Evolutionary conservation across 345 rosid species (phyloP).

Genomic region (Sisymbrium altissimum): DNA sequence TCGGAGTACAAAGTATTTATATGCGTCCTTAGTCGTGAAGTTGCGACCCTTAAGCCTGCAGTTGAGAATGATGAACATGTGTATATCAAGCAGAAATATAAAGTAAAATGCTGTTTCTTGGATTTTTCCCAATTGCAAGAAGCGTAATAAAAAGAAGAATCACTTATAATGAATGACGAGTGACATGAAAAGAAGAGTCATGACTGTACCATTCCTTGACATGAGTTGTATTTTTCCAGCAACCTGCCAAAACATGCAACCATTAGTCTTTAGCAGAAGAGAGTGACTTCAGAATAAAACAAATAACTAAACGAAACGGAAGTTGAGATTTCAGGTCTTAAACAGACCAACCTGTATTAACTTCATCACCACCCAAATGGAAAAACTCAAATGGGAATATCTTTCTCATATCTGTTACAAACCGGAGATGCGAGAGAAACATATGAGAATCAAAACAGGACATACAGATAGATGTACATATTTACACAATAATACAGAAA

Average conservation of each 20-base stretch:
- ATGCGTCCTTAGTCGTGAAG: conserved; percentile 67
- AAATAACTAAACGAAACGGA: background rate
- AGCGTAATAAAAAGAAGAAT: background rate
- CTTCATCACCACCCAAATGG: conserved; percentile 99
- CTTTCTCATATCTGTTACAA: conserved; percentile 67
- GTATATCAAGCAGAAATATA: conserved; percentile 4
- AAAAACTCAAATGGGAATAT: conserved; percentile 92
- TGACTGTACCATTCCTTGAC: conserved; percentile 68
- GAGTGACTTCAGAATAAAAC: background rate
- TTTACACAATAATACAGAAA: too few species aligned
- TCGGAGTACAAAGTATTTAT: conserved; percentile 69
- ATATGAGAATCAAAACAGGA: conserved; percentile 8
- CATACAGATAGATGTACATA: too few species aligned
- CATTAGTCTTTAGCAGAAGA: background rate
- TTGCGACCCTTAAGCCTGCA: conserved; percentile 71
- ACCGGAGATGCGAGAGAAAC: background rate
- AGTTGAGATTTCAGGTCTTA: background rate
- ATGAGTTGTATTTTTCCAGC: conserved; percentile 79
- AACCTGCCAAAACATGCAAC: conserved; percentile 48
- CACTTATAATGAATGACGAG: background rate
- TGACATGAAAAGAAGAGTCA: conserved; percentile 10
- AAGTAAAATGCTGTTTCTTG: background rate
- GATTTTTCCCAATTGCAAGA: background rate
- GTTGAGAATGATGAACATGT: conserved; percentile 16
- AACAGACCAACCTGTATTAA: conserved; percentile 61